Conservation (phyloP, 2,329 filamentous ascomycete species). For the Hyphodiscus sp. region DNA sequence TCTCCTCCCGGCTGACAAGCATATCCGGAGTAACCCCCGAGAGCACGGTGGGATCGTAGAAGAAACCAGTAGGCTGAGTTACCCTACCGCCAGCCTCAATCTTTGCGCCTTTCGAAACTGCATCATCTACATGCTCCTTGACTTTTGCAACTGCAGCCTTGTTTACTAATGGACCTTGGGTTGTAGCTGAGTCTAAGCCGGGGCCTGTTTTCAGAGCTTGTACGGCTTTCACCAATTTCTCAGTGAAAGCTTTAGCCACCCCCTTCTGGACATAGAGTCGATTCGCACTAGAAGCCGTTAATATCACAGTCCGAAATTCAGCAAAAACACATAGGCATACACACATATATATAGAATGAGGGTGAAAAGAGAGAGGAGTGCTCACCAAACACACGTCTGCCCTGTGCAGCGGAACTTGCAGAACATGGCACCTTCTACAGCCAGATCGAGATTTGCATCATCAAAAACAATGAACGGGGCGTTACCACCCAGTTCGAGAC, state of each 20-base stretch:
- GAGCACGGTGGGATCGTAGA: slow-evolving; percentile 81
- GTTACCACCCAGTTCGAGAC: slow-evolving; percentile 69
- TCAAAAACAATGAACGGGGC: slow-evolving; percentile 94
- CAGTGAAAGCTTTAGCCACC: slow-evolving; percentile 66
- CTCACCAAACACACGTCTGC: slow-evolving; percentile 86
- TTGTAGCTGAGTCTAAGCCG: slow-evolving; percentile 60
- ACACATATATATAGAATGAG: too few species aligned
- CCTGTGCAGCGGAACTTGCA: slow-evolving; percentile 93
- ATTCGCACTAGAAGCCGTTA: slow-evolving; percentile 49
- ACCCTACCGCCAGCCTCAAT: slow-evolving; percentile 66
- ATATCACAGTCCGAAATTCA: too few species aligned
- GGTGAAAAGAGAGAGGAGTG: not conserved
- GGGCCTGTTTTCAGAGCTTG: slow-evolving; percentile 65
- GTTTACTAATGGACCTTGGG: slow-evolving; percentile 78
- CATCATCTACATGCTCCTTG: slow-evolving; percentile 69
- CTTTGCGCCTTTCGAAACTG: slow-evolving; percentile 67
- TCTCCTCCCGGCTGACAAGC: slow-evolving; percentile 78
- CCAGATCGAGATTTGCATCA: slow-evolving; percentile 79
- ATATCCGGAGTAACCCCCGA: slow-evolving; percentile 77
- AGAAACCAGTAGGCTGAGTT: slow-evolving; percentile 69
- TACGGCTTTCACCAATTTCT: slow-evolving; percentile 63
- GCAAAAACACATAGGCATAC: too few species aligned
- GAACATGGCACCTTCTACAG: slow-evolving; percentile 74
- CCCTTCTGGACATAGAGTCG: slow-evolving; percentile 70
- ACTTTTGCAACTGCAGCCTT: slow-evolving; percentile 72